Conservation (phyloP, 2,329 filamentous ascomycete species). For the Monosporascus sp. region DNA sequence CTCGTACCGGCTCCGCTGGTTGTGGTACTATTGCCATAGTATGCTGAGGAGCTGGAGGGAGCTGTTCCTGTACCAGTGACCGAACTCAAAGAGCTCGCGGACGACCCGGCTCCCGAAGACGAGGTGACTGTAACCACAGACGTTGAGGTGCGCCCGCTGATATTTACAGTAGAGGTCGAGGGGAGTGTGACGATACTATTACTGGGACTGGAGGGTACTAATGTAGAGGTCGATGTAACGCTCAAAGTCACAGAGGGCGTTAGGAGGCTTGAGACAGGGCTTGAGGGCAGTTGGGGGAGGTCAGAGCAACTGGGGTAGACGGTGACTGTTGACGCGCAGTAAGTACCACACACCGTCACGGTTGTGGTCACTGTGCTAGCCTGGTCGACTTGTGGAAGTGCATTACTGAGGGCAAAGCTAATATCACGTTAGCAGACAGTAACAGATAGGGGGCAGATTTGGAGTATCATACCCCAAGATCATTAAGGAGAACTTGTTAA, state of each 20-base stretch:
- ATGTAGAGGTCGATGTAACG: constrained; percentile 4
- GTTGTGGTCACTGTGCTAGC: constrained; percentile 16
- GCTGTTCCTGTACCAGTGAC: background rate
- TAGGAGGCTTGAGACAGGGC: background rate
- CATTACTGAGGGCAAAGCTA: constrained; percentile 18
- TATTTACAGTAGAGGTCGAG: constrained; percentile 11
- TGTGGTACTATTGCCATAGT: background rate
- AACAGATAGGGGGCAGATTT: background rate
- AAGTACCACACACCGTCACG: constrained; percentile 20
- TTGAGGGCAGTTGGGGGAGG: background rate
- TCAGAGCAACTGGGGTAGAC: constrained; percentile 19
- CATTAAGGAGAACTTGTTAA: constrained; percentile 17
- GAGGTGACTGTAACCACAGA: background rate
- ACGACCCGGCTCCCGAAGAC: constrained; percentile 4
- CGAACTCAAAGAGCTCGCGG: constrained; percentile 7
- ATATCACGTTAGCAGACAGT: constrained; percentile 11
- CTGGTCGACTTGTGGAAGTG: constrained; percentile 13
- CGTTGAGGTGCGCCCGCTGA: constrained; percentile 9
- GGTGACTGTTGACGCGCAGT: constrained; percentile 22
- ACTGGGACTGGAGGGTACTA: background rate
- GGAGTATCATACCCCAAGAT: constrained; percentile 18
- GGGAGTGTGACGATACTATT: constrained; percentile 13
- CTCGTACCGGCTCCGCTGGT: background rate
- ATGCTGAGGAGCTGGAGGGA: background rate
- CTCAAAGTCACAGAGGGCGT: constrained; percentile 2